Evolutionary conservation across 2,329 filamentous ascomycete species (phyloP).

Genomic region (Xylaria sp.): DNA sequence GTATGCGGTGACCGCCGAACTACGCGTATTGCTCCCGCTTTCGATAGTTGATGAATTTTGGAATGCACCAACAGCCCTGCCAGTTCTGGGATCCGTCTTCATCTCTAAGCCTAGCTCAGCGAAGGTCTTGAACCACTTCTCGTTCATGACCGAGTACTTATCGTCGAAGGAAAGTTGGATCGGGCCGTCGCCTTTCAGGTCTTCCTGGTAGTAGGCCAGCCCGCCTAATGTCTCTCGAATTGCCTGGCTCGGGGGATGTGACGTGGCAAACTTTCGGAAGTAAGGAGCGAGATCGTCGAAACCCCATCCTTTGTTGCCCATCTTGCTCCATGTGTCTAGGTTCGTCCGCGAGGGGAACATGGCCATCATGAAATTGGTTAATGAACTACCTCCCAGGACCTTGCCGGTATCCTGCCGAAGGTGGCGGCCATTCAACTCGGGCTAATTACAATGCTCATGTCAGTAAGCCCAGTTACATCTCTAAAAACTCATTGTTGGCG

Average conservation of each 20-base stretch:
- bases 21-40: conserved; percentile 40
- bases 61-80: conserved; percentile 42
- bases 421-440: conserved; percentile 39
- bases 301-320: conserved; percentile 34
- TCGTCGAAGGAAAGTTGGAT: conserved; percentile 46
- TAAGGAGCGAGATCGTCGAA: conserved; percentile 31
- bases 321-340: conserved; percentile 28
- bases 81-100: conserved; percentile 42
- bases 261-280: conserved; percentile 30
- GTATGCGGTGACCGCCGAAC: conserved; percentile 44
- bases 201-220: conserved; percentile 41
- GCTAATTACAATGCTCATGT: conserved; percentile 22
- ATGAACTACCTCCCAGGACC: conserved; percentile 42
- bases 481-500: neutral
- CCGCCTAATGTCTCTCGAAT: conserved; percentile 28
- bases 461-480: neutral
- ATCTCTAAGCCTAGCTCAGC: conserved; percentile 42
- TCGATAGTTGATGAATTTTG: conserved; percentile 43
- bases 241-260: conserved; percentile 26
- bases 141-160: conserved; percentile 41
- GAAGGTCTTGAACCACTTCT: conserved; percentile 47
- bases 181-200: conserved; percentile 40
- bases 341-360: conserved; percentile 33
- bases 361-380: conserved; percentile 34
- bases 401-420: conserved; percentile 43